These are phyloP conservation scores for Crithidia expoeki DNA, from an alignment of 208 protist genomes.

Conservation along the genomic window DNA sequence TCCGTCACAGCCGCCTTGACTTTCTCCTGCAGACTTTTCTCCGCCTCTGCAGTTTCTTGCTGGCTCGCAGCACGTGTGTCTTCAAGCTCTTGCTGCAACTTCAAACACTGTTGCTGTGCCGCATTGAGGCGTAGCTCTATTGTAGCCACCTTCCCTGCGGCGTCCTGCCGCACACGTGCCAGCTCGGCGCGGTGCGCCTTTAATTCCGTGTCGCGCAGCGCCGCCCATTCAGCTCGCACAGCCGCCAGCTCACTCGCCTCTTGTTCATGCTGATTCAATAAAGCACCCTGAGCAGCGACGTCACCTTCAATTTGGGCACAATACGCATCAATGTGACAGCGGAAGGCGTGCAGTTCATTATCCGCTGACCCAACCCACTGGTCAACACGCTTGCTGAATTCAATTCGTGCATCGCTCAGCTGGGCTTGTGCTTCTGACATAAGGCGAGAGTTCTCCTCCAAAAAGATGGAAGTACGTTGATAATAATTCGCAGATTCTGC, in stretches of 20 bases:
- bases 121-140: constrained; percentile 13
- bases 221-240: constrained; percentile 4
- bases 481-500: not conserved
- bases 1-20: not conserved
- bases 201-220: constrained; percentile 10
- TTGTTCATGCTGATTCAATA: not conserved
- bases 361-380: not conserved
- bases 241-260: constrained; percentile 12
- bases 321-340: not conserved
- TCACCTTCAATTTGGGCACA: not conserved
- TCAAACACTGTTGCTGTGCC: constrained; percentile 13
- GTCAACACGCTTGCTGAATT: not conserved
- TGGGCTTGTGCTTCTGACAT: not conserved
- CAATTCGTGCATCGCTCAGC: not conserved
- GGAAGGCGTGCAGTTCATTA: not conserved
- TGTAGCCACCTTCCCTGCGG: not conserved
- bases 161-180: constrained; percentile 13
- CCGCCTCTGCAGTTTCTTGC: not conserved
- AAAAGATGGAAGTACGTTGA: not conserved
- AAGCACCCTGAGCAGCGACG: not conserved
- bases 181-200: constrained; percentile 25
- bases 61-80: not conserved
- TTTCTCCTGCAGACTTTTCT: not conserved
- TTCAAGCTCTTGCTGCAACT: constrained; percentile 20
- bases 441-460: not conserved